phyloP scores from a whole-genome alignment of 768 basidiomycete genomes.

The Mycena belliarum region DNA sequence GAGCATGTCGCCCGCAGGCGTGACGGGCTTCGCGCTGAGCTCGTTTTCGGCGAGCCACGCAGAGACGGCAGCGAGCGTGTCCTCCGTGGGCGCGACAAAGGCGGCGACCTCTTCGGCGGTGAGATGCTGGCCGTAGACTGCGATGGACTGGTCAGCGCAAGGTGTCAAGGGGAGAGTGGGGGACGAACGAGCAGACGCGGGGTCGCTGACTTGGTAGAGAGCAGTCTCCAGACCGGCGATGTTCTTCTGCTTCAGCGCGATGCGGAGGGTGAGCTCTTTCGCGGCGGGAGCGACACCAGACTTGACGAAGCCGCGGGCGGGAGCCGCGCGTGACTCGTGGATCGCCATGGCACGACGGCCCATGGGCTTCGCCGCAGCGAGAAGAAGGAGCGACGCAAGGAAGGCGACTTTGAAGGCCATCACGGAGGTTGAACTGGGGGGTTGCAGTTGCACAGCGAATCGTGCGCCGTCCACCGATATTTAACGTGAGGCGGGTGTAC shows the following conservation, averaged over 20 bases:
- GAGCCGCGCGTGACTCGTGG: slow-evolving; percentile 1
- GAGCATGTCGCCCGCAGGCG: slow-evolving; percentile 25
- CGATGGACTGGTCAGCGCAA: neutral
- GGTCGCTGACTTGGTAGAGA: slow-evolving; percentile 9
- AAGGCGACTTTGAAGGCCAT: slow-evolving; percentile 4
- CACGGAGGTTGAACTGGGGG: neutral
- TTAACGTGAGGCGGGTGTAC: too few species aligned
- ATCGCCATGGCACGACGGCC: neutral
- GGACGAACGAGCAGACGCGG: neutral
- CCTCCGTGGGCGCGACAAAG: slow-evolving; percentile 36
- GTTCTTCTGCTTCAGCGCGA: slow-evolving; percentile 2
- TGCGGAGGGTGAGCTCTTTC: slow-evolving; percentile 7
- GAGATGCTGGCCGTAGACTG: slow-evolving; percentile 5
- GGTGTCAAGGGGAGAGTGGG: neutral
- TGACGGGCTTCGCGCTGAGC: slow-evolving; percentile 22
- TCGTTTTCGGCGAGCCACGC: slow-evolving; percentile 37
- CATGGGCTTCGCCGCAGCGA: slow-evolving; percentile 8
- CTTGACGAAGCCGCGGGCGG: slow-evolving; percentile 3
- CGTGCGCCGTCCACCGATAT: too few species aligned
- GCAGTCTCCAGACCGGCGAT: slow-evolving; percentile 6
- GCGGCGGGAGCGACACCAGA: neutral
- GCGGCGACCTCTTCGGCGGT: slow-evolving; percentile 28
- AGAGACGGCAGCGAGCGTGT: slow-evolving; percentile 32
- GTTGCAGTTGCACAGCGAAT: too few species aligned
- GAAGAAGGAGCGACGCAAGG: slow-evolving; percentile 1